Percentiles rank a stretch among this genome's conserved stretches.
Evolutionary conservation across 192 early-diverging fungal genomes (phyloP).

Genomic region (Tieghemiomyces parasiticus): DNA sequence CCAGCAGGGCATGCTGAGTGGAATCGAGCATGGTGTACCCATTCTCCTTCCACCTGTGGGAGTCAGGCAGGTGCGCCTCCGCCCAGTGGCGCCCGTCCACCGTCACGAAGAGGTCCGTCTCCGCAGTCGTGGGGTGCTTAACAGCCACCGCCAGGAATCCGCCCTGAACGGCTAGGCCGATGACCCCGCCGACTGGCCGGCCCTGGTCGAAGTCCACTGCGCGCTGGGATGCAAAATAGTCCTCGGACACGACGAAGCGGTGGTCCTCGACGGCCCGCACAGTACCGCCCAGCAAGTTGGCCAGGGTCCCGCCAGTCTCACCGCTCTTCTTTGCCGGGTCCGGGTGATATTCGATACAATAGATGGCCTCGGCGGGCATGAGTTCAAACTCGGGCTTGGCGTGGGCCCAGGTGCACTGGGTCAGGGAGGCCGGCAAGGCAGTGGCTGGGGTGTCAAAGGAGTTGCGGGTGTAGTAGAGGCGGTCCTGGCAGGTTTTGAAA

Average conservation of each 20-base stretch:
- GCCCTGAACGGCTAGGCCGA: constrained; percentile 55
- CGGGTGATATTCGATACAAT: constrained; percentile 7
- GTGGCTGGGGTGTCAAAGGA: constrained; percentile 41
- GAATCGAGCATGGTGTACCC: constrained; percentile 84
- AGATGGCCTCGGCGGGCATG: constrained; percentile 6
- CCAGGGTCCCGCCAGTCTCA: constrained; percentile 14
- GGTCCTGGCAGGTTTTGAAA: constrained; percentile 36
- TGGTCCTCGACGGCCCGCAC: constrained; percentile 20
- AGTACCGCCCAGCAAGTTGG: constrained; percentile 15
- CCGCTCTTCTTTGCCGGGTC: constrained; percentile 9
- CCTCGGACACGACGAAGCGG: constrained; percentile 53
- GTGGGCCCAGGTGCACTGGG: constrained; percentile 45
- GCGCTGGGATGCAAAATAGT: constrained; percentile 48
- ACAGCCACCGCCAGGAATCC: constrained; percentile 56
- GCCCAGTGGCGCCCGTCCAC: constrained; percentile 48
- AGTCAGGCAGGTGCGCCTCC: constrained; percentile 41
- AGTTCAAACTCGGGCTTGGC: constrained; percentile 1
- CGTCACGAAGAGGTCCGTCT: constrained; percentile 48
- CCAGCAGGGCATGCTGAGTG: constrained; percentile 46
- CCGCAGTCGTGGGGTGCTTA: constrained; percentile 32
- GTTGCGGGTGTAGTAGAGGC: constrained; percentile 50
- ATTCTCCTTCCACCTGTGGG: constrained; percentile 33
- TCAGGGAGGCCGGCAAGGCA: constrained; percentile 33
- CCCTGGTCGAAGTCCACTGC: constrained; percentile 39
- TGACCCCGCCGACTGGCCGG: constrained; percentile 42